A percentile compares a stretch with the other conserved stretches of the same genome.
phyloP scores from a whole-genome alignment of 2,329 filamentous ascomycete genomes.

The Paracorniculantispora psalliotae region DNA sequence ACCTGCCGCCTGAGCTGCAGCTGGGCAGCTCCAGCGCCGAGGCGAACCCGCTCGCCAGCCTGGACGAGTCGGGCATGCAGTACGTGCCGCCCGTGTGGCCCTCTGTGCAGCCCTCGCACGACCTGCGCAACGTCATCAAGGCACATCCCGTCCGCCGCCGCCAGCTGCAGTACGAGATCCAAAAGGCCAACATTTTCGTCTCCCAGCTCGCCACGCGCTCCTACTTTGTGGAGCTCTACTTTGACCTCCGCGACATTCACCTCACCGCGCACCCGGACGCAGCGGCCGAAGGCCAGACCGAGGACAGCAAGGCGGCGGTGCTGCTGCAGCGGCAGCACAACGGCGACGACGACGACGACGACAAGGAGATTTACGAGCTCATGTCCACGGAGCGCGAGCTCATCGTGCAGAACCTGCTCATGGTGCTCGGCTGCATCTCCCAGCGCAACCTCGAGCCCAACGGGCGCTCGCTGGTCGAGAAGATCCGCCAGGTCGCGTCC shows the following conservation, averaged over 20 bases:
- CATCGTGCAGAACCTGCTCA: slow-evolving; percentile 75
- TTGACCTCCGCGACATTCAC: slow-evolving; percentile 66
- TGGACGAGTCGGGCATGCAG: slow-evolving; percentile 43
- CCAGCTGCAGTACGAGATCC: slow-evolving; percentile 75
- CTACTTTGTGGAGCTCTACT: slow-evolving; percentile 82
- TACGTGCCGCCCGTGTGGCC: slow-evolving; percentile 50
- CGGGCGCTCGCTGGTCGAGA: slow-evolving; percentile 63
- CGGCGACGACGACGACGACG: slow-evolving; percentile 38
- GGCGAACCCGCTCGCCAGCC: slow-evolving; percentile 31
- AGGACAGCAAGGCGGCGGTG: slow-evolving; percentile 33
- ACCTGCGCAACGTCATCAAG: slow-evolving; percentile 46
- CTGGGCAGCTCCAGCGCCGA: slow-evolving; percentile 41
- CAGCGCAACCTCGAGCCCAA: slow-evolving; percentile 81
- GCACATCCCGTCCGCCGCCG: slow-evolving; percentile 46
- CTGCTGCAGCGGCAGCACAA: no score
- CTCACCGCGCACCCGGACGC: slow-evolving; percentile 38
- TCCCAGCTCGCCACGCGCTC: slow-evolving; percentile 77
- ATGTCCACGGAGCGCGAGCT: slow-evolving; percentile 73
- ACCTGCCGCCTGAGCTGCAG: slow-evolving; percentile 64
- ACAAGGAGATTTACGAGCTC: slow-evolving; percentile 50
- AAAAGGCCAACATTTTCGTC: slow-evolving; percentile 85
- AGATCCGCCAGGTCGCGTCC: slow-evolving; percentile 78
- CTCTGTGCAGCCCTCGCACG: slow-evolving; percentile 41
- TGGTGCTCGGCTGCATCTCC: slow-evolving; percentile 70
- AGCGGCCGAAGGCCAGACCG: slow-evolving; percentile 28